Evolutionary conservation across 2,329 filamentous ascomycete genomes (phyloP), one percentile per base, ranked within the genome.

Genomic region (Esteya vermicola): DNA sequence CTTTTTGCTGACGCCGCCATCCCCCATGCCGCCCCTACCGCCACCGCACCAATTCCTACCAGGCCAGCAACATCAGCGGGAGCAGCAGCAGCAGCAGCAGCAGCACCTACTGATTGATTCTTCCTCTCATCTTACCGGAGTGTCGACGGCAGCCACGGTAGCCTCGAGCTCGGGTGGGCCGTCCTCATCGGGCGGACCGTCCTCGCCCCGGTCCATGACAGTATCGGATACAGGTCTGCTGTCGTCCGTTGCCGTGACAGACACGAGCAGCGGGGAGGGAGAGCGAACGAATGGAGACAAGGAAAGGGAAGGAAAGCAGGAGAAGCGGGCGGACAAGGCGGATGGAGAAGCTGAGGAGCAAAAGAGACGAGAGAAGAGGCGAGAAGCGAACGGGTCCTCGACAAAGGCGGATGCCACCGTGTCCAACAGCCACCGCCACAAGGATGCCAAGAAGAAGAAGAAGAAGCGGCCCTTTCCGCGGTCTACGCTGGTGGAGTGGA

Each of bases 401-500:
- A 13, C 31, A 32, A 9, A 30, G 19, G 19, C 20, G 21, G 19
- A 13, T 16, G 4, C 18, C 4, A 19, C 31, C 21, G 12, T 18
- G 13, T 12, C 7, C 18, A 1, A n/a, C 19, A 13, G 12, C 18
- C 19, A n/a, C 32, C 13, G 12, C 32, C n/a, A n/a, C n/a, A n/a
- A n/a, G n/a, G n/a, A n/a, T n/a, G n/a, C n/a, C n/a, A n/a, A n/a
- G n/a, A n/a, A n/a, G n/a, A n/a, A n/a, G n/a, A n/a, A 14, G 10
- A 21, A 16, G 27, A 7, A 31, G 22, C 32, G 34, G 9, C 37
- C 33, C 10, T 50, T 61, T 26, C 42, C 56, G 16, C 55, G 49
- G 39, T 46, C 51, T 9, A 63, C 54, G 23, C 54, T 76, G 14
- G 48, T 60, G 21, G 52, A 59, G 22, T 75, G 67, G 67, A 72